phyloP scores from a whole-genome alignment of 2,329 filamentous ascomycete genomes.

The Diaporthe helianthi region DNA sequence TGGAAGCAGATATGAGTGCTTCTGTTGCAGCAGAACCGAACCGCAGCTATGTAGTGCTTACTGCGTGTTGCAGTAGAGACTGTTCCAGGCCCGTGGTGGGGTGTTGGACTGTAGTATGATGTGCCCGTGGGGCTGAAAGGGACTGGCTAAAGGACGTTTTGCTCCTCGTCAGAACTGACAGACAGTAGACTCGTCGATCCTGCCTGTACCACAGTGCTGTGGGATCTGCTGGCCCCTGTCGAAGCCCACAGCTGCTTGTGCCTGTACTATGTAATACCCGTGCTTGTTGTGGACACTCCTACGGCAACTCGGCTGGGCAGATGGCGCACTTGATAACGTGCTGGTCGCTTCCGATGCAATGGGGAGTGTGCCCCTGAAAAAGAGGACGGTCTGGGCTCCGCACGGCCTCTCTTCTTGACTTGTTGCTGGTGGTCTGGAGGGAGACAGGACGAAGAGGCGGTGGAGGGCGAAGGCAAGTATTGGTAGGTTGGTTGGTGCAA shows the following conservation, averaged over 20 bases:
- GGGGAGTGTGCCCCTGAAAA: not conserved
- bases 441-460: not conserved
- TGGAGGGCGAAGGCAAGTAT: not conserved
- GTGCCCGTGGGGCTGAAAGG: slow-evolving; percentile 25
- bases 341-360: not conserved
- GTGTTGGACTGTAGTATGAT: slow-evolving; percentile 20
- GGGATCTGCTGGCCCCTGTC: slow-evolving; percentile 13
- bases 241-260: not conserved
- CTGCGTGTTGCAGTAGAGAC: slow-evolving; percentile 5
- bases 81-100: slow-evolving; percentile 31
- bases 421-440: not conserved
- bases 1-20: slow-evolving; percentile 17
- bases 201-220: too few relatives aligned
- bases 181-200: slow-evolving; percentile 23
- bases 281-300: not conserved
- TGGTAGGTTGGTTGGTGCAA: too few relatives aligned
- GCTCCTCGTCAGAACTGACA: slow-evolving; percentile 29
- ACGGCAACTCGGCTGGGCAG: not conserved
- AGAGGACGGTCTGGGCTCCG: not conserved
- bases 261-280: not conserved
- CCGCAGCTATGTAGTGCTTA: too few relatives aligned
- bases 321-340: not conserved
- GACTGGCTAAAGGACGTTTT: slow-evolving; percentile 23
- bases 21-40: slow-evolving; percentile 2
- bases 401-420: not conserved